Conservation (phyloP, 2,329 filamentous ascomycete genomes). For the Ophiocordyceps unilateralis region DNA sequence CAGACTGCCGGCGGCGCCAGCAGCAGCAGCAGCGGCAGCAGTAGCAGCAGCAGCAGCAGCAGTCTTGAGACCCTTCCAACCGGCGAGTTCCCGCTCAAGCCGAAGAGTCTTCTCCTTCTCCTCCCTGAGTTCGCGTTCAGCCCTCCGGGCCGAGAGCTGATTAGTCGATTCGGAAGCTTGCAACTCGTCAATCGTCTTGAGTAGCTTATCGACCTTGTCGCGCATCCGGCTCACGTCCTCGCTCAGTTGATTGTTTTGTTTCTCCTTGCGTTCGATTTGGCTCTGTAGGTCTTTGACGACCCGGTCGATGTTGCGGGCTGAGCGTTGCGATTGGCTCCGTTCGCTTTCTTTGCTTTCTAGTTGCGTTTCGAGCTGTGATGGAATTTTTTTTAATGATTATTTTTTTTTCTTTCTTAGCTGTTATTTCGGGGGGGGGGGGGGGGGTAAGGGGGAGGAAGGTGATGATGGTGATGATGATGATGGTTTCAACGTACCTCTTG, state of each 20-base stretch:
- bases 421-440: neutral
- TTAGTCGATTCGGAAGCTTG: conserved; percentile 71
- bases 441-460: neutral
- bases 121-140: conserved; percentile 78
- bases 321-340: conserved; percentile 66
- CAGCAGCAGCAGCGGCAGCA: too few relatives aligned
- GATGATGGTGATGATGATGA: too few relatives aligned
- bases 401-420: neutral
- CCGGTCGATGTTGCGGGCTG: conserved; percentile 81
- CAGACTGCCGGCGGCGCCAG: too few relatives aligned
- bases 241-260: conserved; percentile 60
- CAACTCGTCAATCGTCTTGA: conserved; percentile 83
- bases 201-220: conserved; percentile 79
- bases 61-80: conserved; percentile 56
- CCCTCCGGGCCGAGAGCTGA: conserved; percentile 67
- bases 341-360: conserved; percentile 70
- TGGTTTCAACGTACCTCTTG: conserved; percentile 96
- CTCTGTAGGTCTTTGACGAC: conserved; percentile 83
- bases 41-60: too few relatives aligned
- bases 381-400: conserved; percentile 7
- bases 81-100: conserved; percentile 78
- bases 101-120: conserved; percentile 67
- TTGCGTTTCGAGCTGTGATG: conserved; percentile 61
- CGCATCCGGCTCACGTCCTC: conserved; percentile 76
- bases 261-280: conserved; percentile 87